Evolutionary conservation across 176 grass and related monocot genomes (phyloP).

Genomic region (Ensete ventricosum): DNA sequence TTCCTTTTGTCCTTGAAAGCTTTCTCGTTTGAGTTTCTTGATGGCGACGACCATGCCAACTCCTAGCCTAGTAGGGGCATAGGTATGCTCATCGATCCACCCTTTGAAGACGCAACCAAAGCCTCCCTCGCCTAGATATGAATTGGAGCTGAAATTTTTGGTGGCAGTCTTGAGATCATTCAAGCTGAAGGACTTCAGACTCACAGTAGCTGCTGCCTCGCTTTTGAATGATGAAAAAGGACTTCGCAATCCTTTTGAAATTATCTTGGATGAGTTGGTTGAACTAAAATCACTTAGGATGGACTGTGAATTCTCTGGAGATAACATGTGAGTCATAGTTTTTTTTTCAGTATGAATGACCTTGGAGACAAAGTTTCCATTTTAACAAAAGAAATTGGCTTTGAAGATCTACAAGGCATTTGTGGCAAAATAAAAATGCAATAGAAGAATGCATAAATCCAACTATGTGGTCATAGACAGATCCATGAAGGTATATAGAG

Average conservation of each 20-base stretch:
- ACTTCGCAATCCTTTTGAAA: not conserved
- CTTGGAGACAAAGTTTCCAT: too few species aligned
- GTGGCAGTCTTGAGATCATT: slow-evolving; percentile 21
- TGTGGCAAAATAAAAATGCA: too few species aligned
- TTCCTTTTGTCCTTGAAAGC: slow-evolving; percentile 15
- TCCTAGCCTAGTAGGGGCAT: slow-evolving; percentile 12
- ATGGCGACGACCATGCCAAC: slow-evolving; percentile 19
- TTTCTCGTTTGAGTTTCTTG: slow-evolving; percentile 25
- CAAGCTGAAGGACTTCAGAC: slow-evolving; percentile 21
- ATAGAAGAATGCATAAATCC: too few species aligned
- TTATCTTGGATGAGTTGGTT: not conserved
- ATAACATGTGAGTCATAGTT: not conserved
- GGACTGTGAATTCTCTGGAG: not conserved
- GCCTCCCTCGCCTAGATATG: slow-evolving; percentile 11
- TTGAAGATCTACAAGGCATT: not conserved
- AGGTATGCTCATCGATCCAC: slow-evolving; percentile 27
- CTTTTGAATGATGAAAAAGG: not conserved
- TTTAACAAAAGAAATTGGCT: too few species aligned
- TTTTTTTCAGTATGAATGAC: too few species aligned
- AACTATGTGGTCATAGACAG: too few species aligned
- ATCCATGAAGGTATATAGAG: too few species aligned
- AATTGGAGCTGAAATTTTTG: slow-evolving; percentile 17
- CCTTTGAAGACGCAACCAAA: slow-evolving; percentile 23
- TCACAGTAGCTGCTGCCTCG: not conserved
- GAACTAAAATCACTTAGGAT: not conserved